phyloP scores from a whole-genome alignment of 257 asterid genomes.

The Solanum sejunctum region DNA sequence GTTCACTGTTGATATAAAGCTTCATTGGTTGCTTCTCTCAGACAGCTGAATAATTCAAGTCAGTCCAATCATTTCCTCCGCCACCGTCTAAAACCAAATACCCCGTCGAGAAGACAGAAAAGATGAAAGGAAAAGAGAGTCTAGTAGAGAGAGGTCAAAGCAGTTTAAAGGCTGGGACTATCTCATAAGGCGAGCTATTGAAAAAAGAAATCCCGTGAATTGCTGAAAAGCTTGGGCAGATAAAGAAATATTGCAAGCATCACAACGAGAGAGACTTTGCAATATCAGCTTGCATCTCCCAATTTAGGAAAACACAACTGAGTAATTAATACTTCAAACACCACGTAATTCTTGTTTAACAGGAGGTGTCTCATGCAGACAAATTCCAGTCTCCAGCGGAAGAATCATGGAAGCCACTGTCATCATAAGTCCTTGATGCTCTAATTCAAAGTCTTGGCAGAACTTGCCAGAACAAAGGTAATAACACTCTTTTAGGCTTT shows the following conservation, averaged over 20 bases:
- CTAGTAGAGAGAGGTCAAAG: neutral
- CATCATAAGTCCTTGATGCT: neutral
- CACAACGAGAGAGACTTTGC: neutral
- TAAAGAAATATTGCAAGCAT: neutral
- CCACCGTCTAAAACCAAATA: neutral
- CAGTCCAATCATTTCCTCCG: neutral
- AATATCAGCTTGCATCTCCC: neutral
- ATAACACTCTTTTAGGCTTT: neutral
- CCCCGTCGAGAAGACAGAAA: neutral
- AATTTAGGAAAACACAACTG: neutral
- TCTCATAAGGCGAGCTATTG: neutral
- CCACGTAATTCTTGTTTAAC: neutral
- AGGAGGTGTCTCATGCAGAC: neutral
- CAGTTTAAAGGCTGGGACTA: neutral
- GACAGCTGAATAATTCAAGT: neutral
- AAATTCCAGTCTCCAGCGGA: neutral
- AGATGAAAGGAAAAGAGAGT: neutral
- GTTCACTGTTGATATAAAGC: no score
- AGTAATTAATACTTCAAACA: neutral
- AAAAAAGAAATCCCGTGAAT: neutral
- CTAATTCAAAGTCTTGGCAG: neutral
- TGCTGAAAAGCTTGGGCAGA: neutral
- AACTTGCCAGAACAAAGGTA: neutral
- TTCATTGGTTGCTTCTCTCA: neutral
- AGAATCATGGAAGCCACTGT: neutral